phyloP scores from a whole-genome alignment of 2,329 filamentous ascomycete species.

The Ophiocordyceps australis region DNA sequence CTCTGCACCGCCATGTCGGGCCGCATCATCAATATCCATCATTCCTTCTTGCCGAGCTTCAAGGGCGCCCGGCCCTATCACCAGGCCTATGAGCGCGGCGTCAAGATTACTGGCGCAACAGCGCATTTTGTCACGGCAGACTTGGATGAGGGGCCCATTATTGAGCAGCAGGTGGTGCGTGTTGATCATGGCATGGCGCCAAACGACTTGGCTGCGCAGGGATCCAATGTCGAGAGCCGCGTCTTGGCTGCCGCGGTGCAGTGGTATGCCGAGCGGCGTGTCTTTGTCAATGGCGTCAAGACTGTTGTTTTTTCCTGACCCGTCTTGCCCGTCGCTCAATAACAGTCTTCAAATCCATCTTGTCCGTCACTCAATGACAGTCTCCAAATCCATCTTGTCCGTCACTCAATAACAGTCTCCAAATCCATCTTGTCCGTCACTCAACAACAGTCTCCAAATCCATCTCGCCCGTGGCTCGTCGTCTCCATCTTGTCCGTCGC shows the following conservation, averaged over 20 bases:
- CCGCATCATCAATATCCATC: slow-evolving; percentile 84
- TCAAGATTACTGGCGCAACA: slow-evolving; percentile 77
- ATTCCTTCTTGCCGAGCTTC: slow-evolving; percentile 72
- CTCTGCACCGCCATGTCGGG: slow-evolving; percentile 67
- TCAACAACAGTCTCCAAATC: no score
- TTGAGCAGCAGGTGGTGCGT: slow-evolving; percentile 64
- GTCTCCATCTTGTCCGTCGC: no score
- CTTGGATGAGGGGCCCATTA: slow-evolving; percentile 73
- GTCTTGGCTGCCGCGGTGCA: slow-evolving; percentile 68
- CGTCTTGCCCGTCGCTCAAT: slow-evolving; percentile 6
- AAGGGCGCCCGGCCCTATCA: slow-evolving; percentile 82
- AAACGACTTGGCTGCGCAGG: slow-evolving; percentile 61
- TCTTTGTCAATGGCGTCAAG: slow-evolving; percentile 64
- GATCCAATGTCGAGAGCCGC: slow-evolving; percentile 70
- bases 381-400: no score
- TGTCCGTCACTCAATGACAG: no score
- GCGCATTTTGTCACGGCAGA: slow-evolving; percentile 78
- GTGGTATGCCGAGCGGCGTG: slow-evolving; percentile 62
- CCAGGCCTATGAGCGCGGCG: slow-evolving; percentile 69
- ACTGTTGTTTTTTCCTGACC: slow-evolving; percentile 49
- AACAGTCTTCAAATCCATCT: no score
- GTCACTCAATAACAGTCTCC: no score
- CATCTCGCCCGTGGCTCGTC: no score
- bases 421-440: no score
- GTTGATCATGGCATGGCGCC: slow-evolving; percentile 63